Conservation (phyloP, 208 protist genomes). For the Phytomonas sp. region DNA sequence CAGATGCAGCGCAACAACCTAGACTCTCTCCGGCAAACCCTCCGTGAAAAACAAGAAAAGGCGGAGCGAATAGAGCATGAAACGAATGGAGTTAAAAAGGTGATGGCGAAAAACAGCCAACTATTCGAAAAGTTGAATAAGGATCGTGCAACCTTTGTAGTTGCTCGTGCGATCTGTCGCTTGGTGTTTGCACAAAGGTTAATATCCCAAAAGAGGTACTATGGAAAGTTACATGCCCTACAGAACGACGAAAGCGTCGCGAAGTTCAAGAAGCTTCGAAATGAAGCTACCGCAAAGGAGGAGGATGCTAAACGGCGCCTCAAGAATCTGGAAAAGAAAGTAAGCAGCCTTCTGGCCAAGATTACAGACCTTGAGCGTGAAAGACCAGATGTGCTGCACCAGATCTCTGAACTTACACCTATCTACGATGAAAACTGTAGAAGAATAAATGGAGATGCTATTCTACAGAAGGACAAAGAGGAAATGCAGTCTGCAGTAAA, state of each 20-base stretch:
- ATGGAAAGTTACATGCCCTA: conserved; percentile 20
- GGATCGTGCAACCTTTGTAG: conserved; percentile 46
- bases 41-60: conserved; percentile 55
- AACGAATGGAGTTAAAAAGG: conserved; percentile 24
- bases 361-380: conserved; percentile 19
- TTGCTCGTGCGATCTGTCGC: conserved; percentile 46
- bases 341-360: conserved; percentile 16
- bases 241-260: conserved; percentile 7
- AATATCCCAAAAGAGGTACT: conserved; percentile 28
- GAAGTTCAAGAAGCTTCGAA: conserved; percentile 19
- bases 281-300: conserved; percentile 23
- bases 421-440: conserved; percentile 20
- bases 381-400: conserved; percentile 12
- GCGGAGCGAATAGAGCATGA: conserved; percentile 55
- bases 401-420: conserved; percentile 25
- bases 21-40: conserved; percentile 65
- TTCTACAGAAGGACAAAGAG: conserved; percentile 19
- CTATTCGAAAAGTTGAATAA: conserved; percentile 14
- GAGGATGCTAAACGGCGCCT: conserved; percentile 22
- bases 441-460: conserved; percentile 22
- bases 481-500: neutral
- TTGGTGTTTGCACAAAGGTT: conserved; percentile 33
- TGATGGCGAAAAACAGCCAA: conserved; percentile 23
- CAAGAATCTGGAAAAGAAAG: conserved; percentile 10
- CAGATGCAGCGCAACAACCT: conserved; percentile 78